These are phyloP conservation scores for Pseudogymnoascus sp. DNA, from an alignment of 2,329 filamentous ascomycete genomes.

Conservation along the genomic window DNA sequence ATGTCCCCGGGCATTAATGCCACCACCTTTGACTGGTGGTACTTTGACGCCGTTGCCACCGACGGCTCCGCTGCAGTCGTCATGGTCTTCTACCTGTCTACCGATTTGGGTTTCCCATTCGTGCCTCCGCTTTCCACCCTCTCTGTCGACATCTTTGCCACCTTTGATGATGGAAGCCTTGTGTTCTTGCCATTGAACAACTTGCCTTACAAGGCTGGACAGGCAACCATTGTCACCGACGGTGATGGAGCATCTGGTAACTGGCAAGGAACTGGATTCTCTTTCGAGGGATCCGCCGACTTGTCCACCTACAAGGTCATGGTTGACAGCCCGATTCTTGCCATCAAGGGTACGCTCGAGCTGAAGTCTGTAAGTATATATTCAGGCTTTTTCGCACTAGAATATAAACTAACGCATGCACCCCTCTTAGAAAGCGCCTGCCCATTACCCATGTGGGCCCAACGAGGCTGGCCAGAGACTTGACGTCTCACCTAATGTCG, in stretches of 20 bases:
- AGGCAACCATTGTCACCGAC: constrained; percentile 12
- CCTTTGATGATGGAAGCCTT: constrained; percentile 15
- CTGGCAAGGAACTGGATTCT: constrained; percentile 14
- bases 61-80: constrained; percentile 24
- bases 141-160: constrained; percentile 12
- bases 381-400: not conserved
- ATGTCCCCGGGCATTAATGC: constrained; percentile 17
- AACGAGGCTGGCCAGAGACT: constrained; percentile 17
- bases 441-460: constrained; percentile 25
- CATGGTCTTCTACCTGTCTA: constrained; percentile 29
- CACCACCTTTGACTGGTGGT: constrained; percentile 33
- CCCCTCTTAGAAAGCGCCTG: constrained; percentile 14
- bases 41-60: constrained; percentile 32
- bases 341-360: constrained; percentile 14
- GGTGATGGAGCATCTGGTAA: constrained; percentile 13
- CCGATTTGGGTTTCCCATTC: constrained; percentile 32
- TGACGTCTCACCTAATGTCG: constrained; percentile 29
- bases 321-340: constrained; percentile 14
- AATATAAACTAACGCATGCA: not conserved
- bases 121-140: constrained; percentile 6
- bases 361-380: constrained; percentile 10
- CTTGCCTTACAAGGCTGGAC: not conserved
- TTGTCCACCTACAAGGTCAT: constrained; percentile 14
- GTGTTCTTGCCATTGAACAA: not conserved
- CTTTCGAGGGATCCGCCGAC: constrained; percentile 15